Evolutionary conservation across 768 basidiomycete genomes (phyloP).

Genomic region (Austroboletus eburneus): DNA sequence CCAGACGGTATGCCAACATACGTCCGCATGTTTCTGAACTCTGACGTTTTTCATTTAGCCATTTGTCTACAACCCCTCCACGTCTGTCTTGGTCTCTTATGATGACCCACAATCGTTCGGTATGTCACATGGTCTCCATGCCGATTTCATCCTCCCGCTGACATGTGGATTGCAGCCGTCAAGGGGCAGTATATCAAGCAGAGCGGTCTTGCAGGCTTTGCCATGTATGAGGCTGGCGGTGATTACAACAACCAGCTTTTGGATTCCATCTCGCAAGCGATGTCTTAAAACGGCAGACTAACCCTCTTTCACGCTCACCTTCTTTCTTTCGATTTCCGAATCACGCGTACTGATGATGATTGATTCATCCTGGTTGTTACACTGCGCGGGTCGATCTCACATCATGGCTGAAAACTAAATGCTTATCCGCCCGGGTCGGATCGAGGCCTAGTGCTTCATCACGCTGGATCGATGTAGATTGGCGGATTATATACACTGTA

Average conservation of each 20-base stretch:
- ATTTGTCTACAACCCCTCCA: conserved; percentile 55
- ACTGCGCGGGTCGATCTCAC: conserved; percentile 10
- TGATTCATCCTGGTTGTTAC: conserved; percentile 13
- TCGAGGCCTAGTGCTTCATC: neutral
- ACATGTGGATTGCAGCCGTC: conserved; percentile 26
- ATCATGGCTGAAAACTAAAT: neutral
- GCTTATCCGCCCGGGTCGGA: conserved; percentile 16
- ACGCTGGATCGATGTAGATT: neutral
- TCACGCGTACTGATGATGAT: conserved; percentile 12
- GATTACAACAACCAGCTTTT: conserved; percentile 38
- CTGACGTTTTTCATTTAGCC: conserved; percentile 41
- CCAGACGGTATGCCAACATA: conserved; percentile 54
- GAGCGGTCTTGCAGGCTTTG: conserved; percentile 36
- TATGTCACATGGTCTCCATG: conserved; percentile 16
- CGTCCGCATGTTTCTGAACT: neutral
- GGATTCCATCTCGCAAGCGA: conserved; percentile 29
- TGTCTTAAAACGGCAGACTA: conserved; percentile 10
- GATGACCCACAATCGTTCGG: conserved; percentile 61
- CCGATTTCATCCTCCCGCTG: neutral
- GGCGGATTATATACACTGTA: neutral
- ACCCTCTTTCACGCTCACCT: conserved; percentile 3
- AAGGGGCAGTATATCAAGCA: conserved; percentile 41
- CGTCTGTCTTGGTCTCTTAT: conserved; percentile 58
- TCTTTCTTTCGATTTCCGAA: conserved; percentile 8
- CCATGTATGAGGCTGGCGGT: conserved; percentile 44